Conservation (phyloP, 1,139 yeast genomes). For the Debaryomyces subglobosus region DNA sequence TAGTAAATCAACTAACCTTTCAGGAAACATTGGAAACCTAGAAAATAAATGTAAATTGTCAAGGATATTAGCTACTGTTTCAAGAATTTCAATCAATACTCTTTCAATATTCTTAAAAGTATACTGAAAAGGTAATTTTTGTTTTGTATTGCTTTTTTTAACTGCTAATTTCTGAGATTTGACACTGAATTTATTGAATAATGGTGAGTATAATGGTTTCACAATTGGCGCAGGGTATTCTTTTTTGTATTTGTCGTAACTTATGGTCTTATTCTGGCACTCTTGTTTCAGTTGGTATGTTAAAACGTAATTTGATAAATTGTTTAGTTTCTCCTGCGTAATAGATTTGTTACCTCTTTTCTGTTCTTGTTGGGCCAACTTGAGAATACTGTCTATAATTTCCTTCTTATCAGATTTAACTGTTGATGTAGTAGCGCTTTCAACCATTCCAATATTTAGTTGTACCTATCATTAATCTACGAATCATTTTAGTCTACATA, state of each 20-base stretch:
- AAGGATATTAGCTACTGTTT: slow-evolving; percentile 42
- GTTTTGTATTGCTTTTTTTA: slow-evolving; percentile 9
- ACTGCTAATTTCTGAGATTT: slow-evolving; percentile 10
- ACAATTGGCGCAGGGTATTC: slow-evolving; percentile 19
- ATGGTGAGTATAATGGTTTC: slow-evolving; percentile 23
- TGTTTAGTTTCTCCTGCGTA: slow-evolving; percentile 35
- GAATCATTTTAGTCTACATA: neutral
- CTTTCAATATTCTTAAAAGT: slow-evolving; percentile 36
- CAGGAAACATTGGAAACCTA: slow-evolving; percentile 48
- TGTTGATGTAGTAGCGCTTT: slow-evolving; percentile 10
- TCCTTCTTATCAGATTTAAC: slow-evolving; percentile 23
- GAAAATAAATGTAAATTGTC: slow-evolving; percentile 51
- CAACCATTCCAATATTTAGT: slow-evolving; percentile 4
- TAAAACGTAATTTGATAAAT: slow-evolving; percentile 25
- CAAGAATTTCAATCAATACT: slow-evolving; percentile 35
- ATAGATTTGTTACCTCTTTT: slow-evolving; percentile 37
- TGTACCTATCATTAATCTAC: neutral
- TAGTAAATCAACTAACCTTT: slow-evolving; percentile 31
- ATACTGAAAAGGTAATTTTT: slow-evolving; percentile 16
- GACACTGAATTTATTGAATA: slow-evolving; percentile 28
- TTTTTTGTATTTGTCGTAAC: slow-evolving; percentile 16
- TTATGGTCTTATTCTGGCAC: neutral
- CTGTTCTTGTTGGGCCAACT: slow-evolving; percentile 37
- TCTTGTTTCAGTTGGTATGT: slow-evolving; percentile 14
- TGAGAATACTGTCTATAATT: slow-evolving; percentile 29